Base-by-base conservation (phyloP, 805 yeast genomes). In the Danielia oregonensis region DNA sequence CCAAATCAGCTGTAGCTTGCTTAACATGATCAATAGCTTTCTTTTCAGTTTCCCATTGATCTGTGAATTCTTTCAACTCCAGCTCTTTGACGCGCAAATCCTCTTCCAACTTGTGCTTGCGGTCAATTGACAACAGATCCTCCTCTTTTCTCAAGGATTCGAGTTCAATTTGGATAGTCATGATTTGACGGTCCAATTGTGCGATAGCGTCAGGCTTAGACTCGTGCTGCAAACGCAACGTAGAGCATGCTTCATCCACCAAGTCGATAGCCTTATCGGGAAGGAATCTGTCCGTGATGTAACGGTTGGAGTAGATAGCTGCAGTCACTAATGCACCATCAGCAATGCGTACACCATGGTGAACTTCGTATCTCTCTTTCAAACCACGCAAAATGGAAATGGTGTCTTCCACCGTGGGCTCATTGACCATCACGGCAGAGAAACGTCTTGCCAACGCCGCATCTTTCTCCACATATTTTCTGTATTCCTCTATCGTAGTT, bases 201-300 rank as follows among this genome's bases (percentile, higher is more conserved):
- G 88, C 91, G 35, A 93, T 85, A 2, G 89, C 86, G 54, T 91
- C 98, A 0, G 98, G 98, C 56, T 88, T 89, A 2, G 96, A 87
- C 63, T 91, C 98, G 57, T 93, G 97, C 60, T 91, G 98, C 39
- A 91, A 68, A 45, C 98, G 71, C 39, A 91, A 69, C 0, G 95
- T 95, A 3, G 97, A 93, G 64, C 97, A 89, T 0, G 97, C 97
- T 56, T 91, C 98, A 62, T 91, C 98, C 2, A 91, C 93, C 46
- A 91, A 72, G 60, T 91, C 98, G 46, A 91, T 91, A 14, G 97
- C 97, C 65, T 91, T 91, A 55, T 91, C 98, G 1, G 98, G 98
- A 24, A 91, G 65, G 51, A 79, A 88, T 36, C 97, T 65, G 57
- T 91, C 97, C 3, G 94, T 84, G 36, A 91, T 86, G 57, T 91